These are phyloP conservation scores for Massospora cicadina DNA, from an alignment of 371 early-diverging fungal genomes.

Conservation along the genomic window DNA sequence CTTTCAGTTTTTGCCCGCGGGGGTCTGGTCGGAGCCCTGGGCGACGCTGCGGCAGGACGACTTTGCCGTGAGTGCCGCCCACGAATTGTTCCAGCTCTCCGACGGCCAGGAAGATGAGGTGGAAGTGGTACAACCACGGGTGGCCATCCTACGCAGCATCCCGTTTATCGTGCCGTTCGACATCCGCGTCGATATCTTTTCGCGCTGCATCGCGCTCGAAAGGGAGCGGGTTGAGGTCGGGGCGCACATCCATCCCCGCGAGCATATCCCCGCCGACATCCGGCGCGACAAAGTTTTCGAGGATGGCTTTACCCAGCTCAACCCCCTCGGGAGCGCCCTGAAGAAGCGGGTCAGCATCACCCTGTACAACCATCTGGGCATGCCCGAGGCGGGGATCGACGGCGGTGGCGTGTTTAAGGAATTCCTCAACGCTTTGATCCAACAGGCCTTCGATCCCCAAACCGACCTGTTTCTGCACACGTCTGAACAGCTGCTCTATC, in stretches of 20 bases:
- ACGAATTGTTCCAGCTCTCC: background rate
- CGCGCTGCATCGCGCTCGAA: constrained; percentile 31
- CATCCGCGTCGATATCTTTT: constrained; percentile 69
- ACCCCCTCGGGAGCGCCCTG: constrained; percentile 32
- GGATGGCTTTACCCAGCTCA: constrained; percentile 60
- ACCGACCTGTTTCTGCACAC: constrained; percentile 64
- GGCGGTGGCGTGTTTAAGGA: constrained; percentile 74
- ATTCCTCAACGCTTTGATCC: constrained; percentile 46
- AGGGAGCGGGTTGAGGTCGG: background rate
- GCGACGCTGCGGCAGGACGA: background rate
- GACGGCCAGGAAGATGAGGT: background rate
- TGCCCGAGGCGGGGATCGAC: constrained; percentile 84
- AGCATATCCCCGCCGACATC: constrained; percentile 28
- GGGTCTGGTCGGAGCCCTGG: background rate
- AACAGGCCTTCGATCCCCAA: constrained; percentile 65
- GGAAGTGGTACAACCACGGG: constrained; percentile 4
- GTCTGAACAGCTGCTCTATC: constrained; percentile 55
- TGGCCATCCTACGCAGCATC: constrained; percentile 55
- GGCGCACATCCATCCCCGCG: background rate
- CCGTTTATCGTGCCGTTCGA: constrained; percentile 86
- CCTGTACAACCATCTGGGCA: constrained; percentile 69
- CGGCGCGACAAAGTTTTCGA: constrained; percentile 67
- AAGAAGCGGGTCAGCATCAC: constrained; percentile 63
- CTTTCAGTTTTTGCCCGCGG: background rate
- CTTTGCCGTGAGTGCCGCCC: background rate